These are phyloP conservation scores for Ramalina intermedia DNA, from an alignment of 495 filamentous ascomycete genomes.

Conservation along the genomic window DNA sequence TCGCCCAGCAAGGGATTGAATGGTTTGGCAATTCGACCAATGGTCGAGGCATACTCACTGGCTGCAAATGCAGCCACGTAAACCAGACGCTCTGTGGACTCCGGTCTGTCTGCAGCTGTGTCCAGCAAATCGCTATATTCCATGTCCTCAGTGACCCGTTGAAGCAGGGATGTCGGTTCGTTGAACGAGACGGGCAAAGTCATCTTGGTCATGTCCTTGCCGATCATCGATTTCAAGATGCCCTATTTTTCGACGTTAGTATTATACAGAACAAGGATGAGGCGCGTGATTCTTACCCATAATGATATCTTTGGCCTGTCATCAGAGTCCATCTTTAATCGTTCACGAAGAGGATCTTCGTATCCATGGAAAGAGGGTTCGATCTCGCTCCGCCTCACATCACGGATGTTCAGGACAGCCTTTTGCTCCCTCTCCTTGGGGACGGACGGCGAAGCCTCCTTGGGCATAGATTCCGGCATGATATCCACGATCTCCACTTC, in stretches of 20 bases:
- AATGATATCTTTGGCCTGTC: constrained; percentile 86
- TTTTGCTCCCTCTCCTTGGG: constrained; percentile 18
- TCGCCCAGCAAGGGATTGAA: constrained; percentile 95
- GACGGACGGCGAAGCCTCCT: constrained; percentile 28
- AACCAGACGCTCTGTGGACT: constrained; percentile 85
- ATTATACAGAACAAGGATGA: not conserved
- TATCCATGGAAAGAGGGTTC: constrained; percentile 73
- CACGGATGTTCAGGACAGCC: constrained; percentile 31
- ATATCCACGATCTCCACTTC: constrained; percentile 64
- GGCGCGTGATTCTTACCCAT: constrained; percentile 51
- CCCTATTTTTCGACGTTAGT: constrained; percentile 41
- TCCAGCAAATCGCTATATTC: constrained; percentile 92
- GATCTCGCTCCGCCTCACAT: constrained; percentile 43
- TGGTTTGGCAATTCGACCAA: constrained; percentile 90
- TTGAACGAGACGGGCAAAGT: constrained; percentile 97
- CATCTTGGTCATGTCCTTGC: constrained; percentile 99
- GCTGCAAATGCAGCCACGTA: constrained; percentile 93
- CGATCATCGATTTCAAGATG: constrained; percentile 98
- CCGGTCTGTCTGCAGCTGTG: constrained; percentile 67
- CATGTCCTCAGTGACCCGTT: constrained; percentile 92
- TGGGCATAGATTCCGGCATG: constrained; percentile 31
- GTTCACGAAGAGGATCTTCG: constrained; percentile 65
- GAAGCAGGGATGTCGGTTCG: constrained; percentile 92
- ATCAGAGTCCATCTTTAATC: constrained; percentile 80
- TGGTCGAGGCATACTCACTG: constrained; percentile 92